A percentile compares a stretch with the other conserved stretches of the same genome.
phyloP scores from a whole-genome alignment of 352 stramenopile species.

The Globisporangium heterothallicum region DNA sequence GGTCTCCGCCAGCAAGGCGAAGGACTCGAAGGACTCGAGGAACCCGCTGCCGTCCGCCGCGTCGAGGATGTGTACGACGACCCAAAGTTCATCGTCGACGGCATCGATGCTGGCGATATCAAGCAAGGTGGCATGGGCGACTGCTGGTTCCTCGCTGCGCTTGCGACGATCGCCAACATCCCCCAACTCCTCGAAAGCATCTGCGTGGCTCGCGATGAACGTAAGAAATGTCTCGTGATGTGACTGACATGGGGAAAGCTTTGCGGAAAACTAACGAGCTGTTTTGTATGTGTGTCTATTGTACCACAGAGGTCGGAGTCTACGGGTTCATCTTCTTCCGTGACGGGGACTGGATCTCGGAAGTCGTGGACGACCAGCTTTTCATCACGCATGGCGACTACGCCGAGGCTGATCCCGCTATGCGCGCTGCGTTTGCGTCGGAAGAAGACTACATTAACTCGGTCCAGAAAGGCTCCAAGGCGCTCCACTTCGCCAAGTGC shows the following conservation, averaged over 20 bases:
- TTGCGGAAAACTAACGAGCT: neutral
- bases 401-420: constrained; percentile 12
- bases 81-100: constrained; percentile 39
- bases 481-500: constrained; percentile 35
- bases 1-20: constrained; percentile 18
- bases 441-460: constrained; percentile 22
- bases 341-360: constrained; percentile 40
- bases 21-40: constrained; percentile 9
- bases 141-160: constrained; percentile 77
- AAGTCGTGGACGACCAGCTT: constrained; percentile 42
- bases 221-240: constrained; percentile 3
- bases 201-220: constrained; percentile 36
- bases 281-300: neutral
- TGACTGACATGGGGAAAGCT: too few species aligned
- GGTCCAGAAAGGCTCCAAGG: constrained; percentile 28
- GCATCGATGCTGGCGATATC: constrained; percentile 61
- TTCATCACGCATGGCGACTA: constrained; percentile 26
- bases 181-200: constrained; percentile 61
- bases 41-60: constrained; percentile 18
- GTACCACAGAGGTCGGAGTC: constrained; percentile 26
- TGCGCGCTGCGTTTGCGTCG: constrained; percentile 20
- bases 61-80: constrained; percentile 34
- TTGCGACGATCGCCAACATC: constrained; percentile 67
- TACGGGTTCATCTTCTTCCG: constrained; percentile 54
- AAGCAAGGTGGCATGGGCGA: constrained; percentile 69